Evolutionary conservation across 345 rosid species (phyloP), one percentile per base, ranked within the genome.

Genomic region (Anastatica hierochuntica): DNA sequence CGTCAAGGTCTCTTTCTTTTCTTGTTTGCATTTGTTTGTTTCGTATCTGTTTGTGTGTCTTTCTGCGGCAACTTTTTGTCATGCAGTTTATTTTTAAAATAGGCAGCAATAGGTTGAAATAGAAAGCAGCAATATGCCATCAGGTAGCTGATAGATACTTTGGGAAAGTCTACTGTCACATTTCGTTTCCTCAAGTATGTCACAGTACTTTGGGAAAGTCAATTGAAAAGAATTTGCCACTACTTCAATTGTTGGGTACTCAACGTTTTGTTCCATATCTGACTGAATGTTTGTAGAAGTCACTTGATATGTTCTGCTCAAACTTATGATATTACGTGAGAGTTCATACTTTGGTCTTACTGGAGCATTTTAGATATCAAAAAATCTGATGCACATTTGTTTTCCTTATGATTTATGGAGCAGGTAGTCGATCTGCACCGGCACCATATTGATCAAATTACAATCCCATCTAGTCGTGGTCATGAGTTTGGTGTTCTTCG

Each of bases 341-440:
- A 49, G 7, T 7, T 48, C 13, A 10, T 17, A 20, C 7, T 42
- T 50, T 35, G 14, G 24, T 42, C 14, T 33, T 51, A 19, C 59
- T 43, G 45, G 9, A 40, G 46, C 6, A 35, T 52, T 41, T 17
- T 51, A 18, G 58, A 20, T 51, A 29, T 43, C 43, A 42, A 46
- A 21, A n/a, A 14, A 35, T 17, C 38, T 36, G 54, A 52, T 29
- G 10, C 60, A 37, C 58, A 16, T 43, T 66, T 43, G 58, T 38
- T 44, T 53, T 53, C 43, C 15, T n/a, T n/a, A n/a, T 43, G 23
- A 41, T 51, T 24, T 53, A 26, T 59, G 49, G 42, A 75, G 43
- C 74, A 92, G 98, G 77, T 92, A 23, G 69, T 74, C 71, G 98
- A 92, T 77, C 79, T 92, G 38, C 98, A 92, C 57, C 90, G 99